Base-by-base conservation (phyloP, 352 stramenopile species). In the Lagenidium sp. region DNA sequence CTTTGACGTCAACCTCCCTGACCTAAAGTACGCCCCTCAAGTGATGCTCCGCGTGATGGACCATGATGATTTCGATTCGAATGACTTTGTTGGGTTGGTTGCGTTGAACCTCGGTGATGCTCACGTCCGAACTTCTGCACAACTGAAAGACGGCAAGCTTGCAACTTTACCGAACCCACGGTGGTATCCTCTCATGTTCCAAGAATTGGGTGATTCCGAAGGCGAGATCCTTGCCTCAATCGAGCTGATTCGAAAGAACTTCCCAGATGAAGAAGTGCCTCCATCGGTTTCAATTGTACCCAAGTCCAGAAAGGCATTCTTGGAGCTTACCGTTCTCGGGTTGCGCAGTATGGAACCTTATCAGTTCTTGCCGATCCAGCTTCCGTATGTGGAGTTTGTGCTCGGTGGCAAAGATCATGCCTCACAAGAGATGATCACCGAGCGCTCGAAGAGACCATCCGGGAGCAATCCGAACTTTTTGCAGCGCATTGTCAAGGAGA, bases 381-480 rank as follows among this genome's bases (percentile, higher is more conserved):
- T 94, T 24, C 82, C 87, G 3, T 94, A 81, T 52, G 41, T 95
- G 6, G 79, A 95, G 41, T 96, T 97, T 34, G 71, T 95, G 28
- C 60, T 95, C 3, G 84, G 82, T 43, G 79, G 82, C 18, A 88
- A 91, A 38, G 65, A 86, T 10, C 72, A 90, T 16, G 70, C 75
- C 0, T 63, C 62, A 6, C 66, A 90, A 25, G 83, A 94, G 45
- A 90, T 93, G 73, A 81, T 90, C 36, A 91, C 82, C 6, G 84
- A 95, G 31, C 80, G 72, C 34, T 95, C 81, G 2, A 91, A 91
- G 44, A 67, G 77, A 21, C 85, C 85, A 22, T 77, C 68, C 0
- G 79, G 73, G 19, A 71, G 50, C 18, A 89, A 97, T 40, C 84
- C 87, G 7, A 97, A 97, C 52, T 96, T 90, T 48, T 50, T 95